phyloP scores from a whole-genome alignment of 176 grass and related monocot genomes.

The Microstegium vimineum region DNA sequence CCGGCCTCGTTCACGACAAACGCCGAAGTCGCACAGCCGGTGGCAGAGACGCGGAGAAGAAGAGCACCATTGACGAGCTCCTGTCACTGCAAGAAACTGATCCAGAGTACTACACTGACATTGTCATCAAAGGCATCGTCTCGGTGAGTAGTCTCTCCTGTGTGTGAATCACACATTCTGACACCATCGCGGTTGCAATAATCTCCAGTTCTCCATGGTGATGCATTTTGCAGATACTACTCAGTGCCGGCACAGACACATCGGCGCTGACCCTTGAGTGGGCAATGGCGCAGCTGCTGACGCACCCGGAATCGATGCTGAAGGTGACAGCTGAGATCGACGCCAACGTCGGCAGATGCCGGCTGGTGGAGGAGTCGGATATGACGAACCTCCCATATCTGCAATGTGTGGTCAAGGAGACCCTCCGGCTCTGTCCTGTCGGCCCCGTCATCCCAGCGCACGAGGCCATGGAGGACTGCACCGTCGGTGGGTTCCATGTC shows the following conservation, averaged over 20 bases:
- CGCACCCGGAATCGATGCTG: slow-evolving; percentile 20
- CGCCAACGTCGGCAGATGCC: slow-evolving; percentile 17
- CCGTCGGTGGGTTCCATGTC: slow-evolving; percentile 34
- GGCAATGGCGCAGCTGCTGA: slow-evolving; percentile 60
- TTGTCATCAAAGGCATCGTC: slow-evolving; percentile 47
- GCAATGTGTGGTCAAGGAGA: slow-evolving; percentile 55
- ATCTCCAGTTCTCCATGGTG: neutral
- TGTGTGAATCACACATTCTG: no score
- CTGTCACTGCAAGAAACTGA: slow-evolving; percentile 37
- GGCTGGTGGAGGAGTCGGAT: slow-evolving; percentile 50
- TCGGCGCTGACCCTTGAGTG: slow-evolving; percentile 53
- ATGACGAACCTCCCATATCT: slow-evolving; percentile 45
- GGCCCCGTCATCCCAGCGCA: slow-evolving; percentile 54
- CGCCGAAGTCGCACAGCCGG: neutral
- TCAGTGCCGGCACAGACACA: slow-evolving; percentile 50
- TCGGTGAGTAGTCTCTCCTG: slow-evolving; percentile 30
- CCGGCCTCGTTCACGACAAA: slow-evolving; percentile 15
- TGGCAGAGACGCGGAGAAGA: neutral
- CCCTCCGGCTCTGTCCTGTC: slow-evolving; percentile 45
- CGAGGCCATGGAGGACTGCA: slow-evolving; percentile 53
- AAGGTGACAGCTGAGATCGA: slow-evolving; percentile 45
- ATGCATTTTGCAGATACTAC: slow-evolving; percentile 12
- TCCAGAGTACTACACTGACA: slow-evolving; percentile 49
- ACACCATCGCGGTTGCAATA: no score
- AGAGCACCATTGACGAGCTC: slow-evolving; percentile 45